Conservation (phyloP, 257 asterid genomes). For the Plantago major region DNA sequence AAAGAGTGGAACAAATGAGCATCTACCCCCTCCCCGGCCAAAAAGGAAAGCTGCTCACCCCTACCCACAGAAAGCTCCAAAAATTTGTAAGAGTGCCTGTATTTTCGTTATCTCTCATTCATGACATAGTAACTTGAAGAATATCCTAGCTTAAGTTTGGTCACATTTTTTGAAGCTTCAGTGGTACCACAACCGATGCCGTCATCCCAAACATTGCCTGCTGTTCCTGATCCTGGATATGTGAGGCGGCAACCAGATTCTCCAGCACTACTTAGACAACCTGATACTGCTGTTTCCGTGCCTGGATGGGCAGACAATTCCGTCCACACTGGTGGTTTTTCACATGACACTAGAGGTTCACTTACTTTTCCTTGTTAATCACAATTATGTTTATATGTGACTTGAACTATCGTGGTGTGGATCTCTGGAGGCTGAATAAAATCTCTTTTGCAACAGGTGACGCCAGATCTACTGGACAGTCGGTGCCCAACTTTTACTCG, state of each 20-base stretch:
- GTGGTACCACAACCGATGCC: constrained; percentile 45
- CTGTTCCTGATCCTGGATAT: constrained; percentile 48
- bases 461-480: constrained; percentile 40
- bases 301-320: constrained; percentile 67
- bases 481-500: constrained; percentile 36
- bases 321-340: constrained; percentile 32
- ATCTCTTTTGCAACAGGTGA: constrained; percentile 38
- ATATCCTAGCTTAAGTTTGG: constrained; percentile 16
- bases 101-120: constrained; percentile 6
- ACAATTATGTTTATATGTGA: constrained; percentile 3
- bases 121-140: constrained; percentile 10
- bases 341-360: constrained; percentile 49
- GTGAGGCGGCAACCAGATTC: constrained; percentile 41
- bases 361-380: constrained; percentile 9
- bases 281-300: constrained; percentile 37
- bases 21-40: constrained; percentile 96
- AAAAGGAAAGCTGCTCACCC: constrained; percentile 97
- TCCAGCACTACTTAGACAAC: constrained; percentile 31
- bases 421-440: constrained; percentile 9
- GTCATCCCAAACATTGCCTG: constrained; percentile 44
- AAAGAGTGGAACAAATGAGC: constrained; percentile 84
- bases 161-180: constrained; percentile 41
- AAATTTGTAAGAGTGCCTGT: constrained; percentile 35
- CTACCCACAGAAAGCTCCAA: constrained; percentile 90
- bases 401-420: constrained; percentile 4